Evolutionary conservation across 371 early-diverging fungal species (phyloP), one percentile per base, ranked within the genome.

Genomic region (Phascolomyces articulosus): DNA sequence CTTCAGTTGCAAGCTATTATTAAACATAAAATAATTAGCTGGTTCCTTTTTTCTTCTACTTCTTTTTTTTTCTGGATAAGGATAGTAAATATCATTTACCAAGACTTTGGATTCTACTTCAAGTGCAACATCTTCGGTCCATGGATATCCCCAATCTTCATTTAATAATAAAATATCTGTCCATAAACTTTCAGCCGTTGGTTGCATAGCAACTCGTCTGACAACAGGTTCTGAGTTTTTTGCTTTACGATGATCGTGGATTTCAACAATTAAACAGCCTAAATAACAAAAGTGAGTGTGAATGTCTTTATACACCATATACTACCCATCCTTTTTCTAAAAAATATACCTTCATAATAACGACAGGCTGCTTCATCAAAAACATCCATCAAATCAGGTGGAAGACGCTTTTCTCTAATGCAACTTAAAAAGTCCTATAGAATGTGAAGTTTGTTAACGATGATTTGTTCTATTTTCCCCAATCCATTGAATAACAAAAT

Each of bases 141-240:
- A 83, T 16, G 72, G 60, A 27, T 72, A 68, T 4, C 81, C 79
- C 69, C 84, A 82, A 56, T 82, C 85, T 60, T 87, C 87, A 40
- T 80, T 83, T n/a, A 87, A 58, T 28, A 87, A 58, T 18, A 74
- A 70, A 44, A 87, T 78, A 66, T 87, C 87, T 4, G 85, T 80
- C 87, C 87, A 87, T 40, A 87, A 72, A 49, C 85, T 83, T 56
- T 84, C 85, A 24, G 83, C 82, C 28, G 85, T 79, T 9, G 87
- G 87, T 34, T 73, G 74, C 72, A 87, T 77, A 3, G 77, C 80
- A 10, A 87, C 71, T 4, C 87, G 76, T 59, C 79, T 85, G 18
- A 60, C 72, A 7, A 64, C 20, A 16, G 63, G 54, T 7, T 68
- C 62, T 3, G 64, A 58, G 8, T 61, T 63, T 23, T 51, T 15